Conservation (phyloP, 257 asterid species). For the Paraleonurus japonicus region DNA sequence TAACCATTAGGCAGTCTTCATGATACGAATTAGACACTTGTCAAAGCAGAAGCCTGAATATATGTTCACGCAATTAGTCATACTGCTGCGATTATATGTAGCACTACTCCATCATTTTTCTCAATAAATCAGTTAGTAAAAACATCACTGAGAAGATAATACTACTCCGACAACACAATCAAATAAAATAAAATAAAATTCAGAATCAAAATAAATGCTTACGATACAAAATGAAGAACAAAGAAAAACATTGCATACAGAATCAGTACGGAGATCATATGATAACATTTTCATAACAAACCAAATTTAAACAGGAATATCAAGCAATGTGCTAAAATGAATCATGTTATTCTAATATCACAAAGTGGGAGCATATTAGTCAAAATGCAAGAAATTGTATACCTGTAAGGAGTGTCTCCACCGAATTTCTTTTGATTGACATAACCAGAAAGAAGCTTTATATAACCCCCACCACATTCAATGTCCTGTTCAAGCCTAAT, state of each 20-base stretch:
- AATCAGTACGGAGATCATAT: background rate
- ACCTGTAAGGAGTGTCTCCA: constrained; percentile 99
- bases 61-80: background rate
- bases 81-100: background rate
- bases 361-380: background rate
- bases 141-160: background rate
- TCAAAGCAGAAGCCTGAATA: background rate
- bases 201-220: background rate
- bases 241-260: background rate
- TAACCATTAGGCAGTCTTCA: too few relatives aligned
- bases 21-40: too few relatives aligned
- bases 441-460: constrained; percentile 87
- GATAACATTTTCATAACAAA: background rate
- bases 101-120: background rate
- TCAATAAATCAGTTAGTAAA: too few relatives aligned
- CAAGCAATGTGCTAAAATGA: background rate
- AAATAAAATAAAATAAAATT: background rate
- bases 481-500: constrained; percentile 91
- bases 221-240: background rate
- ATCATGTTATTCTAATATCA: background rate
- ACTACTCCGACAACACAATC: background rate
- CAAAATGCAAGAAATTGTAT: background rate
- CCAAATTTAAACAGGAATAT: background rate
- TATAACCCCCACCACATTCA: constrained; percentile 97
- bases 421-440: constrained; percentile 97